These are phyloP conservation scores for Colletotrichum liaoningense DNA, from an alignment of 2,329 filamentous ascomycete species.

Conservation along the genomic window DNA sequence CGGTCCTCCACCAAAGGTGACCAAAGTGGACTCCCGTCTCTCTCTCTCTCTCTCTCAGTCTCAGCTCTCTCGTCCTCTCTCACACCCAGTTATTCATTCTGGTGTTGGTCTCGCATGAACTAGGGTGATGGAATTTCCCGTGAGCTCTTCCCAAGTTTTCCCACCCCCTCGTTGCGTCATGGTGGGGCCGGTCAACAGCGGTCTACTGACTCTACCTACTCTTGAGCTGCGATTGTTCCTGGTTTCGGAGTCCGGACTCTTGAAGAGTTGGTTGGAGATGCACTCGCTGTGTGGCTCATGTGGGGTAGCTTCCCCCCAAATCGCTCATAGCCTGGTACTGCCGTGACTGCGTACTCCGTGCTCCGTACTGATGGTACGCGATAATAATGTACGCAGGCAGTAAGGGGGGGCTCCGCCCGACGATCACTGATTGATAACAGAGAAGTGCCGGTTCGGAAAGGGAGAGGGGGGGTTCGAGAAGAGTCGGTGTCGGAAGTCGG, in stretches of 20 bases:
- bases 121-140: background rate
- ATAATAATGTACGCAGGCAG: background rate
- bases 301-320: background rate
- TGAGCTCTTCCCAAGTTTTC: background rate
- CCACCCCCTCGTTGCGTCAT: background rate
- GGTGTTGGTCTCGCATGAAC: background rate
- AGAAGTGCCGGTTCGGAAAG: no score
- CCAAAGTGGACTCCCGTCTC: no score
- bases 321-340: background rate
- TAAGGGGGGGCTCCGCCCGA: background rate
- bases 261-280: no score
- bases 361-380: background rate
- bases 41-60: no score
- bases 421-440: slow-evolving; percentile 13
- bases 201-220: background rate
- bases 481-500: slow-evolving; percentile 16
- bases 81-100: no score
- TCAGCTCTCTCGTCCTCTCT: no score
- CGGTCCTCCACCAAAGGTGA: no score
- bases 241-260: background rate
- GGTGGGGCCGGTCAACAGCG: background rate
- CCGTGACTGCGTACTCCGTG: background rate
- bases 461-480: slow-evolving; percentile 6
- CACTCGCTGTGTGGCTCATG: no score
- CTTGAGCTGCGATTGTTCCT: background rate